Evolutionary conservation across 768 basidiomycete species (phyloP), one percentile per base, ranked within the genome.

Genomic region (Agrocybe praecox): DNA sequence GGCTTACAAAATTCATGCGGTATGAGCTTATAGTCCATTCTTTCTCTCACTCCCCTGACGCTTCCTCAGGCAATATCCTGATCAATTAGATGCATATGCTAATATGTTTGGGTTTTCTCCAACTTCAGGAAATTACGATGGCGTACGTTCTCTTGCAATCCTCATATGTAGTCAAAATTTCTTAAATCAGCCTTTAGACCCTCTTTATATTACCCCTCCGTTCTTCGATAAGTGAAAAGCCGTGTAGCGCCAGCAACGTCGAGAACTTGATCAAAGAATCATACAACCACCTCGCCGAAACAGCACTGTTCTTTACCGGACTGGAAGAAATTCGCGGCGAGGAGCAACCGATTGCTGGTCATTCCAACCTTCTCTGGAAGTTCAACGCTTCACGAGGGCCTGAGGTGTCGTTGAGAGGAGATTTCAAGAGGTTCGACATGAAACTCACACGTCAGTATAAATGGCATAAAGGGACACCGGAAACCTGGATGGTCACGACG

Each of bases 61-160:
- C 4, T 29, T 4, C 4, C 4, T 29, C 32, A 55, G 55, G 21
- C 6, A 80, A 76, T 81, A 76, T 60, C 69, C 72, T 6, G 76
- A 76, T 53, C 80, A 82, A 56, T 62, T 81, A 2, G 58, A 57
- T 15, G 59, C 70, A 4, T 58, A 79, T 15, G 56, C 74, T 44
- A 72, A 72, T 1, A n/a, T 80, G 1, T 76, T 72, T 58, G 71
- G 67, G 6, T 79, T 81, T 53, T 63, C 69, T 8, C 19, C 60
- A 2, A 43, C 60, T 8, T 58, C 56, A 12, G 43, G 56, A 8
- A 8, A 19, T n/a, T 65, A 50, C 36, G 19, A 53, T 6, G 63
- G 63, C 6, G 63, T 65, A 56, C 46, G 58, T 36, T n/a, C n/a
- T n/a, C n/a, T n/a, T n/a, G n/a, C n/a, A n/a, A n/a, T n/a, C n/a